These are phyloP conservation scores for Thalassia testudinum DNA, from an alignment of 116 monocot genomes.

Conservation along the genomic window DNA sequence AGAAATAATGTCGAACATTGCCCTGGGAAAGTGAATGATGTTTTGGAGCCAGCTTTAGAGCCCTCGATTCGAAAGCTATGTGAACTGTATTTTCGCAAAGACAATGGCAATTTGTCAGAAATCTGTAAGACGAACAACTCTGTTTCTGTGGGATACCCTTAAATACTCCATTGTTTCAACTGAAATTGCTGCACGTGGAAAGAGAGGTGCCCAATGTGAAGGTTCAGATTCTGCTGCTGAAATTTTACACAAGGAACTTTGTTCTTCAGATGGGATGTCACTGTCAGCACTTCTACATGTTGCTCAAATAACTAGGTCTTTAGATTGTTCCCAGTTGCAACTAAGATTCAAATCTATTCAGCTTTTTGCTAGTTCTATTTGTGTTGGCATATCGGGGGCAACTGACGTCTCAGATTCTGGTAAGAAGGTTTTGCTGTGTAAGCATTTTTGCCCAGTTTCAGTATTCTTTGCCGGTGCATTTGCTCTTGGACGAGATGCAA, in stretches of 20 bases:
- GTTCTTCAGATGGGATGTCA: constrained; percentile 53
- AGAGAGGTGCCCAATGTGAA: constrained; percentile 1
- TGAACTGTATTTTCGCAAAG: background rate
- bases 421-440: too few relatives aligned
- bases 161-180: constrained; percentile 58
- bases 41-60: background rate
- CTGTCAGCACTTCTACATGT: constrained; percentile 37
- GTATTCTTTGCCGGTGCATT: too few relatives aligned
- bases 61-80: background rate
- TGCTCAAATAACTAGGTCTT: constrained; percentile 33
- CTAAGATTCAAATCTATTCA: constrained; percentile 62
- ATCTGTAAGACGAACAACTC: constrained; percentile 20
- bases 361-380: constrained; percentile 54
- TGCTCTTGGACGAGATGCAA: too few relatives aligned
- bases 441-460: too few relatives aligned
- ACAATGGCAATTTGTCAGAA: background rate
- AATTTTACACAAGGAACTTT: constrained; percentile 39
- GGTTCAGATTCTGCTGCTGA: constrained; percentile 18
- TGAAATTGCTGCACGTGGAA: constrained; percentile 81
- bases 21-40: constrained; percentile 21
- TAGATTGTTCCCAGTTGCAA: constrained; percentile 33
- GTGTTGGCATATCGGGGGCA: constrained; percentile 19
- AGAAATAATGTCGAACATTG: constrained; percentile 4
- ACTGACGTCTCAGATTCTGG: too few relatives aligned
- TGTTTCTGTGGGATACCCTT: constrained; percentile 77